These are phyloP conservation scores for Sphaerulina populicola DNA, from an alignment of 2,329 filamentous ascomycete species.

Conservation along the genomic window DNA sequence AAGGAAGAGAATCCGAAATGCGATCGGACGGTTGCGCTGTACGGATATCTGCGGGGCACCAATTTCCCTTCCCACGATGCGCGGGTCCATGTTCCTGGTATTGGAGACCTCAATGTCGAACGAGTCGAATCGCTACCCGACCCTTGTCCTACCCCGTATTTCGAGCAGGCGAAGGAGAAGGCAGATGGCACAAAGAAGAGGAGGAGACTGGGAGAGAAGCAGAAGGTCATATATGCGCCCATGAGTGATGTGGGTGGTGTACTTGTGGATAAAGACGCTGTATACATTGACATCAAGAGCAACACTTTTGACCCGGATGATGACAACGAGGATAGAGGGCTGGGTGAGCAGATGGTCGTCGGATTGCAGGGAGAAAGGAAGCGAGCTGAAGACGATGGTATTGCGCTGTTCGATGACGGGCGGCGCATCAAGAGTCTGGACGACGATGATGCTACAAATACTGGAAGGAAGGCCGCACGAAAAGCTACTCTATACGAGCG, in stretches of 20 bases:
- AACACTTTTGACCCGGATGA: constrained; percentile 62
- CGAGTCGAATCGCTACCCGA: constrained; percentile 83
- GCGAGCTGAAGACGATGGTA: constrained; percentile 72
- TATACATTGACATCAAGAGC: constrained; percentile 72
- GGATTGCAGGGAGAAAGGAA: constrained; percentile 74
- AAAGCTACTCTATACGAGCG: constrained; percentile 45
- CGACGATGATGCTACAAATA: constrained; percentile 39
- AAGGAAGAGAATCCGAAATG: constrained; percentile 84
- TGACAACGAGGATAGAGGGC: constrained; percentile 63
- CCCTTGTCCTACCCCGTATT: constrained; percentile 86
- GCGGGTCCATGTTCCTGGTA: constrained; percentile 80
- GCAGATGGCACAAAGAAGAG: constrained; percentile 72
- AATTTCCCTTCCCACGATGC: constrained; percentile 84
- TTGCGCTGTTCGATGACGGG: constrained; percentile 78
- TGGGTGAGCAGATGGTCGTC: constrained; percentile 92
- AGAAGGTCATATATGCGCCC: constrained; percentile 90
- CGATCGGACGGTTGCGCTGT: constrained; percentile 82
- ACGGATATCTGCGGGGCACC: constrained; percentile 87
- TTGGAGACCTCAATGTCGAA: constrained; percentile 78
- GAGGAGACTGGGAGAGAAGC: constrained; percentile 83
- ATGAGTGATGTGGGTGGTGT: constrained; percentile 97
- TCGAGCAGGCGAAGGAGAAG: constrained; percentile 81
- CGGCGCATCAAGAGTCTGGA: constrained; percentile 54
- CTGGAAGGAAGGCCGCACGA: constrained; percentile 35
- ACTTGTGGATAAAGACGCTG: constrained; percentile 91